Base-by-base conservation (phyloP, 352 stramenopile species). In the Phytophthora nicotianae region DNA sequence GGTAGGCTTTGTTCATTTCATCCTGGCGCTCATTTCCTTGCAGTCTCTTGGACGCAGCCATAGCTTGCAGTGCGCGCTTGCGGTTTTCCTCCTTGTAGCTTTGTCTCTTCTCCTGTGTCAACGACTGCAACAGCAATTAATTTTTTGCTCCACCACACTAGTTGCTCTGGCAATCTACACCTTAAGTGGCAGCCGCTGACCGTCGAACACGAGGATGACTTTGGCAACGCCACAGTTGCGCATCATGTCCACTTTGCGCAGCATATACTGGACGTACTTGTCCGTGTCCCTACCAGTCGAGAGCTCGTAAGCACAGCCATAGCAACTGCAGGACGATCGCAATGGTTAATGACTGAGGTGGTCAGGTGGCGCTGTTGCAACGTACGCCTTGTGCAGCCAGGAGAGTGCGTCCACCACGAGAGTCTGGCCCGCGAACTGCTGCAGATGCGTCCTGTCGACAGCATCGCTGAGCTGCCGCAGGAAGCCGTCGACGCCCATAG, bases 371-470 rank as follows among this genome's bases (percentile, higher is more conserved):
- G 16, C 17, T 19, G 14, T 0, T 33, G 10, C 8, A 3, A 80
- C 83, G 40, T 71, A 93, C 84, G 82, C 84, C 60, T 91, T 93
- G 63, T 93, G 82, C 32, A 93, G 73, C 84, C 84, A 93, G 4
- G 84, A 91, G 52, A 91, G 77, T 7, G 82, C 84, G 38, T 93
- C 84, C 2, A 90, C 81, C 3, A 83, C 82, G 42, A 93, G 58
- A 10, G 69, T 86, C 52, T 90, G 71, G 14, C 70, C 81, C 3
- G 51, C 60, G 56, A 88, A 91, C 8, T 71, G 47, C 16, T 68
- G 65, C 68, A 91, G 50, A 49, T 91, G 80, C 19, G 77, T 76
- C 54, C 72, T 67, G 35, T 88, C 59, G 14, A 88, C 68, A 5
- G 64, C 75, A 6, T 89, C 84, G 27, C 80, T 77, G 24, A 93